Evolutionary conservation across 345 rosid genomes (phyloP).

Genomic region (Raphanus raphanistrum): DNA sequence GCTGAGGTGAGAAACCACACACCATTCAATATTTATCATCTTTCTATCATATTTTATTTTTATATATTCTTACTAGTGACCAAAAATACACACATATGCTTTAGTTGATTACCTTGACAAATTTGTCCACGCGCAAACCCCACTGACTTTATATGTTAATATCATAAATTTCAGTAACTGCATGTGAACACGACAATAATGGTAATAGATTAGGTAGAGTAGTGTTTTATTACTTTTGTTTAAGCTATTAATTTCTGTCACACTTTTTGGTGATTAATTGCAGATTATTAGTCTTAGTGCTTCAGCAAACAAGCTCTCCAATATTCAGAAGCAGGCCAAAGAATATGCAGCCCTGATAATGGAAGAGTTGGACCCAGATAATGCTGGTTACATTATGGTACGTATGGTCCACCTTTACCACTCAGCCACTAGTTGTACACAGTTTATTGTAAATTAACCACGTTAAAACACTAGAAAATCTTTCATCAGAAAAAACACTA

Average conservation of each 20-base stretch:
- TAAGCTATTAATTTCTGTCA: not conserved
- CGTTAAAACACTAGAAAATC: not conserved
- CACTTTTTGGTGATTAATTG: slow-evolving; percentile 19
- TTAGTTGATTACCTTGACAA: slow-evolving; percentile 36
- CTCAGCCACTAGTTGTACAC: slow-evolving; percentile 6
- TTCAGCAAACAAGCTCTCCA: slow-evolving; percentile 82
- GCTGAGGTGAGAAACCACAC: slow-evolving; percentile 53
- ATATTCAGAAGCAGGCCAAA: slow-evolving; percentile 74
- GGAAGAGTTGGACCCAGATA: slow-evolving; percentile 88
- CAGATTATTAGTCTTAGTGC: slow-evolving; percentile 86
- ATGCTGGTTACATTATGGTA: slow-evolving; percentile 81
- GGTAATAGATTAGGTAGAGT: not conserved
- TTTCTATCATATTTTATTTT: not conserved
- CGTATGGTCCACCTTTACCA: slow-evolving; percentile 20
- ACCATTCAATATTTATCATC: slow-evolving; percentile 29
- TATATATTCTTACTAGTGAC: not conserved
- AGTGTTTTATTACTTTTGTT: slow-evolving; percentile 1
- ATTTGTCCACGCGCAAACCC: slow-evolving; percentile 37
- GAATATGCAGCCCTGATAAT: slow-evolving; percentile 84
- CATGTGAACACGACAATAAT: slow-evolving; percentile 29
- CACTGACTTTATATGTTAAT: slow-evolving; percentile 27
- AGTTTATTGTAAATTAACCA: not conserved
- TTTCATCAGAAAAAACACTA: not conserved
- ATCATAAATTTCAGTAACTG: slow-evolving; percentile 13
- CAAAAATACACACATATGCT: not conserved